phyloP scores from a whole-genome alignment of 805 yeast genomes.

The Kuraishia capsulata region DNA sequence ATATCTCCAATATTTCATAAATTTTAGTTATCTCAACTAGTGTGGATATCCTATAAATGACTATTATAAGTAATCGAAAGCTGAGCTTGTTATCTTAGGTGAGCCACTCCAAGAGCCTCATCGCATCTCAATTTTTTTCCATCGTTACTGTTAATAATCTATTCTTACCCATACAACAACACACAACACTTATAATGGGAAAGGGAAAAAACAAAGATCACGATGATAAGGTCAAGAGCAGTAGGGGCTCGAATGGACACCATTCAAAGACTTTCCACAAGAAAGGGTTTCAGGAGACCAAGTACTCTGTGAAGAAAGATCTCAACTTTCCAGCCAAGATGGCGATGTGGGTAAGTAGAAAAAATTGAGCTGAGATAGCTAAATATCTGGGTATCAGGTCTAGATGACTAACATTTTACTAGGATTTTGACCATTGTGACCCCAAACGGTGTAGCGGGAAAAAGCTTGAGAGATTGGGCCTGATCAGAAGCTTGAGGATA shows the following conservation, averaged over 20 bases:
- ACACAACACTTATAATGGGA: no score
- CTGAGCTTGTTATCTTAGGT: background rate
- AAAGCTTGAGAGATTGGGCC: conserved; percentile 80
- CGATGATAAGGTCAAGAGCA: conserved; percentile 26
- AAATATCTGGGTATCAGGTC: background rate
- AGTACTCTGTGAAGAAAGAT: conserved; percentile 10
- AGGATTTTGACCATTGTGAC: conserved; percentile 94
- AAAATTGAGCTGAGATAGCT: background rate
- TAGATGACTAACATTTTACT: background rate
- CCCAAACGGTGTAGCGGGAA: conserved; percentile 97
- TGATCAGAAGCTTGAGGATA: conserved; percentile 69
- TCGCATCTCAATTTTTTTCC: no score
- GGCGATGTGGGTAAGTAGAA: conserved; percentile 72
- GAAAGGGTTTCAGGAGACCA: conserved; percentile 21
- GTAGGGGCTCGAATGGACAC: conserved; percentile 45
- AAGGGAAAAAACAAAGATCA: conserved; percentile 41
- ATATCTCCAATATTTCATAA: background rate
- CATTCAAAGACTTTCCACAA: conserved; percentile 44
- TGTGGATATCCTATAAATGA: no score
- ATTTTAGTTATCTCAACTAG: background rate
- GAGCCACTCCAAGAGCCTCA: background rate
- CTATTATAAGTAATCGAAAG: no score
- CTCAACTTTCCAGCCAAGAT: conserved; percentile 66
- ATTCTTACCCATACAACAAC: no score
- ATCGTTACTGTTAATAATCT: no score